A percentile compares a stretch with the other conserved stretches of the same genome.
Conservation (phyloP, 306 rosid genomes). For the Quercus variabilis region DNA sequence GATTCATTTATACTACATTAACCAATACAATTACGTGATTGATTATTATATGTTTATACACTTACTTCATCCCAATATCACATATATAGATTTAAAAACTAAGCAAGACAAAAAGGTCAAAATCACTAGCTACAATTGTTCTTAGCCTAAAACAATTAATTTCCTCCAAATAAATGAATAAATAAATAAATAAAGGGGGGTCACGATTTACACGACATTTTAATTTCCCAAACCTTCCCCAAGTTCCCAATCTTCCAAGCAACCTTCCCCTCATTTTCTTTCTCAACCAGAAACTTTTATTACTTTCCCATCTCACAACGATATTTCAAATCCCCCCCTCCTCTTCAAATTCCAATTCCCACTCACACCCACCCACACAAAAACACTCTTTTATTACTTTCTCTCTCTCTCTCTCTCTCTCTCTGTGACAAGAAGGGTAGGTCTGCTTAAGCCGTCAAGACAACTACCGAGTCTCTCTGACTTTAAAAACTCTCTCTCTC, state of each 20-base stretch:
- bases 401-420: background rate
- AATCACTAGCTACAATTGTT: no score
- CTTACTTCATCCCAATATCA: no score
- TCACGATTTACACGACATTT: background rate
- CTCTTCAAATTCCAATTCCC: background rate
- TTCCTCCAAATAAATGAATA: background rate
- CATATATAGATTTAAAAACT: no score
- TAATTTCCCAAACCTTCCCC: no score
- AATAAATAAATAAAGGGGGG: no score
- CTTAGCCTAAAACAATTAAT: no score
- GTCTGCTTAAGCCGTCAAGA: background rate
- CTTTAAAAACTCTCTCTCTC: no score
- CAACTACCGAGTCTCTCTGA: background rate
- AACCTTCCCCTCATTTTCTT: background rate
- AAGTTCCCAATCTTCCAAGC: background rate
- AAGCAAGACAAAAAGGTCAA: no score
- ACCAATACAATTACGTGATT: no score
- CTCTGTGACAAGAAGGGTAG: background rate
- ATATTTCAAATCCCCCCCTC: background rate
- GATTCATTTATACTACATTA: no score
- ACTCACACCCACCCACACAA: background rate
- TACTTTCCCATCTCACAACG: background rate
- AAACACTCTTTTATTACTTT: no score
- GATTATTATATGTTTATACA: no score
- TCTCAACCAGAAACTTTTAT: background rate